These are phyloP conservation scores for Pholiota microspora DNA, from an alignment of 768 basidiomycete genomes.

Conservation along the genomic window DNA sequence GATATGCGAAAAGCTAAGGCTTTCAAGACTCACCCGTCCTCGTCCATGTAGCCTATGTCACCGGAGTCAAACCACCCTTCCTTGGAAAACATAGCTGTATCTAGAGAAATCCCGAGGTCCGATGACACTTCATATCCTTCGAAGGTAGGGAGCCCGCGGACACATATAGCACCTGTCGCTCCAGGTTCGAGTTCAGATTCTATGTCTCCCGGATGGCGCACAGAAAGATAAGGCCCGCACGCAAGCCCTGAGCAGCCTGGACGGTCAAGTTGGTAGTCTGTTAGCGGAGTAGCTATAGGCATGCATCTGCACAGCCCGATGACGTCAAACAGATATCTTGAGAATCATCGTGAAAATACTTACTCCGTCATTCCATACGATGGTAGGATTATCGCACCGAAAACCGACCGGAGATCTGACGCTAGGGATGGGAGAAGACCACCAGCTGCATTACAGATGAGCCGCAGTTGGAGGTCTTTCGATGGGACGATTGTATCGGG, in stretches of 20 bases:
- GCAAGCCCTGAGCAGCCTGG: slow-evolving; percentile 47
- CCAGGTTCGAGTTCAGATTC: slow-evolving; percentile 38
- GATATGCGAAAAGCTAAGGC: background rate
- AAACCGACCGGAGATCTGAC: slow-evolving; percentile 42
- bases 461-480: slow-evolving; percentile 38
- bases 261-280: slow-evolving; percentile 40
- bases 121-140: slow-evolving; percentile 47
- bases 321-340: slow-evolving; percentile 4
- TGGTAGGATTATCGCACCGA: slow-evolving; percentile 53
- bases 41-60: slow-evolving; percentile 46
- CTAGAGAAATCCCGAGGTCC: slow-evolving; percentile 39
- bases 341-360: slow-evolving; percentile 9
- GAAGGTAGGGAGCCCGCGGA: slow-evolving; percentile 53
- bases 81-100: slow-evolving; percentile 44
- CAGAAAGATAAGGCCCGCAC: slow-evolving; percentile 45
- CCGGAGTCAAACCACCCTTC: slow-evolving; percentile 56
- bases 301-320: slow-evolving; percentile 35
- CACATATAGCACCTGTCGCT: slow-evolving; percentile 48
- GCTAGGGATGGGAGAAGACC: slow-evolving; percentile 54
- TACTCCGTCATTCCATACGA: slow-evolving; percentile 61
- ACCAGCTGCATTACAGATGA: slow-evolving; percentile 51
- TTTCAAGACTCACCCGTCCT: slow-evolving; percentile 32
- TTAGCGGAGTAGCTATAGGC: slow-evolving; percentile 47
- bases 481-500: slow-evolving; percentile 28
- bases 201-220: slow-evolving; percentile 34